phyloP scores from a whole-genome alignment of 2,329 filamentous ascomycete species.

The Dactylellina drechsleri region DNA sequence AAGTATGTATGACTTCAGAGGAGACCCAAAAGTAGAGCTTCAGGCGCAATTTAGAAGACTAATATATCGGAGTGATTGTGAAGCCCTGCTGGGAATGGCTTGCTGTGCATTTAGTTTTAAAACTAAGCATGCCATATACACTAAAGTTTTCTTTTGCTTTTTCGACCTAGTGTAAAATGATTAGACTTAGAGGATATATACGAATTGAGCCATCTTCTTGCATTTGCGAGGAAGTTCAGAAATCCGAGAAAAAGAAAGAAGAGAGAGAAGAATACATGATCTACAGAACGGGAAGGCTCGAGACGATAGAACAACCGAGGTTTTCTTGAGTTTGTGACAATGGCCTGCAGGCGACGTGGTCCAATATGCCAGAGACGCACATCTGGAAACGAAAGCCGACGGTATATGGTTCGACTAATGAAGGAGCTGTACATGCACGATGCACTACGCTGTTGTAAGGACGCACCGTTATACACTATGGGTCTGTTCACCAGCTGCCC shows the following conservation, averaged over 20 bases:
- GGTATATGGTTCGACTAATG: conserved; percentile 12
- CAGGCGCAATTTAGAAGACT: conserved; percentile 27
- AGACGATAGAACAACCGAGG: conserved; percentile 33
- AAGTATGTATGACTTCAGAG: too few relatives aligned
- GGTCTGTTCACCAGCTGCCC: conserved; percentile 11
- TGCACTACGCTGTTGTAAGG: conserved; percentile 42
- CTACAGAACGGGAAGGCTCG: conserved; percentile 21
- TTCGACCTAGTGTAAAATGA: background rate
- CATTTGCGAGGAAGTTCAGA: conserved; percentile 34
- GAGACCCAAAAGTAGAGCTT: conserved; percentile 25
- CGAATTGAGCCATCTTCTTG: conserved; percentile 9
- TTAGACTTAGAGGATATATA: too few relatives aligned
- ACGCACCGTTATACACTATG: background rate
- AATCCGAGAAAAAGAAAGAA: conserved; percentile 15
- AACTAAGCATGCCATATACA: background rate
- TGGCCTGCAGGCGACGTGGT: conserved; percentile 53
- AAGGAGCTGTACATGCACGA: conserved; percentile 50
- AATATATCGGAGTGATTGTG: conserved; percentile 13
- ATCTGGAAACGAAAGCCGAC: conserved; percentile 42
- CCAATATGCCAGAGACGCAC: conserved; percentile 46
- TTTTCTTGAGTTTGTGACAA: conserved; percentile 14
- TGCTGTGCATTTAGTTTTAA: conserved; percentile 16
- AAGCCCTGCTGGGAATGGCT: background rate
- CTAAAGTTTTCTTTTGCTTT: conserved; percentile 30
- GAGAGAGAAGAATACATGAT: conserved; percentile 25